Conservation (phyloP, 1,139 yeast species). For the Pichia sp. region DNA sequence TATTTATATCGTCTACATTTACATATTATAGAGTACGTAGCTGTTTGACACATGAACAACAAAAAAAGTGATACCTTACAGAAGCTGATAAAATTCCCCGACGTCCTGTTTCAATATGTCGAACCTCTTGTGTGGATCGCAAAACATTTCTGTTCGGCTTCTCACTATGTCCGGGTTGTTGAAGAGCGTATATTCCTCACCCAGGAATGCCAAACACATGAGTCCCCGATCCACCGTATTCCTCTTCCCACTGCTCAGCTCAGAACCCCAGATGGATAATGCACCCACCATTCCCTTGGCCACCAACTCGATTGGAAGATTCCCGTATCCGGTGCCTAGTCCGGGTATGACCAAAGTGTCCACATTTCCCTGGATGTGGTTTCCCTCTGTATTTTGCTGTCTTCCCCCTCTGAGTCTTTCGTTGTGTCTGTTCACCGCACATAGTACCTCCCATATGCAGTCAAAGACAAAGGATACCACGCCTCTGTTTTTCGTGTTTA, state of each 20-base stretch:
- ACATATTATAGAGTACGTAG: background rate
- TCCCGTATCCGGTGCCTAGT: conserved; percentile 50
- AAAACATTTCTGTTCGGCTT: background rate
- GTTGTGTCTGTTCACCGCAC: conserved; percentile 29
- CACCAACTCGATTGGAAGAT: conserved; percentile 37
- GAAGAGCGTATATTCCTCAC: conserved; percentile 22
- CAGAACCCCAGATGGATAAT: conserved; percentile 23
- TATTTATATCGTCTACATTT: background rate
- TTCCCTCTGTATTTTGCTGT: conserved; percentile 23
- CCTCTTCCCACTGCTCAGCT: conserved; percentile 13
- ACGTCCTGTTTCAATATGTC: conserved; percentile 13
- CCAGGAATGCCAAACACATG: conserved; percentile 26
- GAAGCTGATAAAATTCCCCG: conserved; percentile 11
- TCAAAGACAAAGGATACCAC: conserved; percentile 38
- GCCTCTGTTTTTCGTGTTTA: conserved; percentile 6
- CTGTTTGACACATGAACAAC: background rate
- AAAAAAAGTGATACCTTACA: background rate
- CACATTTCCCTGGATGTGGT: conserved; percentile 30
- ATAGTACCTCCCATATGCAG: conserved; percentile 43
- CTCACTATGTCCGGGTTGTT: conserved; percentile 9
- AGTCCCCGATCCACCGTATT: conserved; percentile 16
- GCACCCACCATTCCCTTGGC: conserved; percentile 35
- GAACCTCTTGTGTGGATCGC: background rate
- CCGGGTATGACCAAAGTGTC: conserved; percentile 44
- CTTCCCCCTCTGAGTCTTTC: conserved; percentile 14